Evolutionary conservation across 345 rosid species (phyloP).

Genomic region (Aquilaria malaccensis): DNA sequence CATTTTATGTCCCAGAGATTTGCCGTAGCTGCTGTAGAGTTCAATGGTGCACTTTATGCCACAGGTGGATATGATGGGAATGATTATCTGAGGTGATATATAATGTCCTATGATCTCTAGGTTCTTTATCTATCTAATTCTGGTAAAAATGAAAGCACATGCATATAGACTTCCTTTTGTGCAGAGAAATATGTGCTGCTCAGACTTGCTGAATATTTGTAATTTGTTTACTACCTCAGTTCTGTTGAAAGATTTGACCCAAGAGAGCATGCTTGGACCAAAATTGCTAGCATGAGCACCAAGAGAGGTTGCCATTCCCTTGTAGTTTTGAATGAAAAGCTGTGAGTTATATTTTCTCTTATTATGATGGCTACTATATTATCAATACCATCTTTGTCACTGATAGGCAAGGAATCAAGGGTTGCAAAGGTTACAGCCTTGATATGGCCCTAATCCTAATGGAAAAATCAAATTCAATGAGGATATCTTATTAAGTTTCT

Average conservation of each 20-base stretch:
- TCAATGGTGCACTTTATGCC: slow-evolving; percentile 57
- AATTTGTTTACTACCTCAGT: slow-evolving; percentile 25
- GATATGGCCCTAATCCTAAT: too few relatives aligned
- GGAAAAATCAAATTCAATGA: not conserved
- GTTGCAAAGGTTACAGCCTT: too few relatives aligned
- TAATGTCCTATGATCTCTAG: not conserved
- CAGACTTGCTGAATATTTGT: not conserved
- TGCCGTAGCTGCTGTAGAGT: slow-evolving; percentile 62
- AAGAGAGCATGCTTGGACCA: slow-evolving; percentile 69
- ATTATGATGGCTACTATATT: not conserved
- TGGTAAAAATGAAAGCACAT: not conserved
- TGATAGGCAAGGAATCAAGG: not conserved
- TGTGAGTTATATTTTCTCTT: slow-evolving; percentile 36
- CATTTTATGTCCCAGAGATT: slow-evolving; percentile 48
- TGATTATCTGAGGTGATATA: slow-evolving; percentile 50
- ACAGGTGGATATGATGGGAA: slow-evolving; percentile 66
- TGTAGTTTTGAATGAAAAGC: slow-evolving; percentile 56
- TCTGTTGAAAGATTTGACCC: slow-evolving; percentile 82
- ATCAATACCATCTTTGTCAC: not conserved
- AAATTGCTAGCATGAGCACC: slow-evolving; percentile 44
- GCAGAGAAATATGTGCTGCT: not conserved
- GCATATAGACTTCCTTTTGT: slow-evolving; percentile 1
- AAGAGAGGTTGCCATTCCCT: slow-evolving; percentile 64
- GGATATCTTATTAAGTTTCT: not conserved
- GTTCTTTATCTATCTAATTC: not conserved